Percentiles rank a stretch among this genome's conserved stretches.
These are phyloP conservation scores for Alternaria arbusti DNA, from an alignment of 2,329 filamentous ascomycete species.

Conservation along the genomic window DNA sequence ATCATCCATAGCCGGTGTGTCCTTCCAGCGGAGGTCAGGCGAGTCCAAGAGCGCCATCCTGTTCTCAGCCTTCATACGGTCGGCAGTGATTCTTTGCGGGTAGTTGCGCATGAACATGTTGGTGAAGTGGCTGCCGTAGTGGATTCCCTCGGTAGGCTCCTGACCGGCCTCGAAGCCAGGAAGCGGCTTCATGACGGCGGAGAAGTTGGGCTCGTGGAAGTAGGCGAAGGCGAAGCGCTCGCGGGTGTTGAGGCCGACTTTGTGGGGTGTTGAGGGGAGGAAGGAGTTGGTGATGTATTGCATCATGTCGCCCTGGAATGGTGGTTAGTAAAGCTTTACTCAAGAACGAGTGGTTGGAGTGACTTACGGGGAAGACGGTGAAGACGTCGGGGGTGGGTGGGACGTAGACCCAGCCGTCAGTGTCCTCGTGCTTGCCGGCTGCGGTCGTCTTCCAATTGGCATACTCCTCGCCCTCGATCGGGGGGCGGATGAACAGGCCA, in stretches of 20 bases:
- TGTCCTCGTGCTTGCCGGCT: slow-evolving; percentile 55
- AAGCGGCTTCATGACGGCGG: slow-evolving; percentile 10
- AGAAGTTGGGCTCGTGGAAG: slow-evolving; percentile 16
- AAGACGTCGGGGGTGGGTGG: slow-evolving; percentile 54
- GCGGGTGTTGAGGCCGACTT: slow-evolving; percentile 13
- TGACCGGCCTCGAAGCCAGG: slow-evolving; percentile 7
- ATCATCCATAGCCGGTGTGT: background rate
- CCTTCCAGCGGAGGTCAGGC: slow-evolving; percentile 3
- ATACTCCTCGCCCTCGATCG: slow-evolving; percentile 48
- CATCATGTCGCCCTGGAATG: slow-evolving; percentile 11
- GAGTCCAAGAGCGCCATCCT: slow-evolving; percentile 8
- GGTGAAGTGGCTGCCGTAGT: slow-evolving; percentile 13
- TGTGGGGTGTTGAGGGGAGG: slow-evolving; percentile 13
- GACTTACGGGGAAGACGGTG: slow-evolving; percentile 55
- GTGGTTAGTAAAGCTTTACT: background rate
- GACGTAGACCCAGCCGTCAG: slow-evolving; percentile 57
- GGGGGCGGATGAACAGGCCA: slow-evolving; percentile 58
- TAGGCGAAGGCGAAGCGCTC: slow-evolving; percentile 15
- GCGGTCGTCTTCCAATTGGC: slow-evolving; percentile 57
- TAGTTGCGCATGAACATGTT: slow-evolving; percentile 19
- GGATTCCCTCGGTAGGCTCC: slow-evolving; percentile 4
- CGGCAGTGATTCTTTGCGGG: slow-evolving; percentile 7
- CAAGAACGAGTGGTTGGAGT: background rate
- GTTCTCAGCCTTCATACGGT: slow-evolving; percentile 3
- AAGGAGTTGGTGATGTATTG: slow-evolving; percentile 16